Evolutionary conservation across 768 basidiomycete species (phyloP).

Genomic region (Mycena haematopus): DNA sequence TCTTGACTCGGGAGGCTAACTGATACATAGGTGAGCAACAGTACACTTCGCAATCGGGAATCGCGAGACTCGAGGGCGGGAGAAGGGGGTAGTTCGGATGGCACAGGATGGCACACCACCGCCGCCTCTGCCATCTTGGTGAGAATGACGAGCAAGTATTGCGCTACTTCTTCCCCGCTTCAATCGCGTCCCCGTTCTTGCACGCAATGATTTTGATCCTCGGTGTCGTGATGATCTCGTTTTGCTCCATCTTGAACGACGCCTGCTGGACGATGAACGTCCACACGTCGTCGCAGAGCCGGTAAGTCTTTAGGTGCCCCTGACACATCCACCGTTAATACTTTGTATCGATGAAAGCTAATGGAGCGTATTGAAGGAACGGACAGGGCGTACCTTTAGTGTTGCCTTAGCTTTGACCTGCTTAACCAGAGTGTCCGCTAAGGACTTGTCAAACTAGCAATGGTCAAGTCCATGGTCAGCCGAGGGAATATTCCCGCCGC

Average conservation of each 20-base stretch:
- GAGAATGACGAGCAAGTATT: neutral
- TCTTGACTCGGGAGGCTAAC: neutral
- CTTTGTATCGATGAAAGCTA: neutral
- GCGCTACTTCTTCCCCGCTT: constrained; percentile 75
- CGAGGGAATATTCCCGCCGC: constrained; percentile 57
- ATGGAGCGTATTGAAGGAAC: neutral
- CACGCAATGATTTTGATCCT: constrained; percentile 98
- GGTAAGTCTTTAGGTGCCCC: constrained; percentile 93
- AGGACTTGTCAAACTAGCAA: constrained; percentile 90
- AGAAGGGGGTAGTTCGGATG: neutral
- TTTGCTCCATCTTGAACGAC: constrained; percentile 94
- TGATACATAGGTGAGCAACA: neutral
- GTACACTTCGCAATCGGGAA: neutral
- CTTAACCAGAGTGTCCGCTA: constrained; percentile 92
- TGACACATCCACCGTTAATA: constrained; percentile 34
- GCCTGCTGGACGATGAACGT: constrained; percentile 97
- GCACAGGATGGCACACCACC: neutral
- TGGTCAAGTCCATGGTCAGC: constrained; percentile 96
- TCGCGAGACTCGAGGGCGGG: neutral
- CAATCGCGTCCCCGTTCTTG: constrained; percentile 91
- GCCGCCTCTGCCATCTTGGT: neutral
- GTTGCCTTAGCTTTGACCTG: constrained; percentile 95
- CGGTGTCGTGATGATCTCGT: constrained; percentile 72
- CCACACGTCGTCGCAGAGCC: constrained; percentile 96
- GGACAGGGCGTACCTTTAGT: constrained; percentile 72